Evolutionary conservation across 495 filamentous ascomycete genomes (phyloP).

Genomic region (Margaritispora aquatica): DNA sequence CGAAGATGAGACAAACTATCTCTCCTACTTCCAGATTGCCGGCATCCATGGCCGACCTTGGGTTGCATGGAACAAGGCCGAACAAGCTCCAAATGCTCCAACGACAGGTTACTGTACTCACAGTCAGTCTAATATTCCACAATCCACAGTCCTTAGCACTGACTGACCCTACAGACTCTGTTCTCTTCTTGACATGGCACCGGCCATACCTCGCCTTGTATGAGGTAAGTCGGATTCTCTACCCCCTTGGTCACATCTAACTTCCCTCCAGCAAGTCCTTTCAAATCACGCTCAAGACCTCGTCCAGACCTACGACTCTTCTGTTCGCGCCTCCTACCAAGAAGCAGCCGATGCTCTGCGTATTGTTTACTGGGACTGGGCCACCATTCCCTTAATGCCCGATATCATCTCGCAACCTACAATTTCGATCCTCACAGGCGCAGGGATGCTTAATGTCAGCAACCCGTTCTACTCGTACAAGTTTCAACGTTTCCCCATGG

Average conservation of each 20-base stretch:
- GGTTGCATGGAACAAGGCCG: constrained; percentile 38
- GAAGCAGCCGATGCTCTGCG: constrained; percentile 42
- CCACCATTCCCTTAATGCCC: constrained; percentile 32
- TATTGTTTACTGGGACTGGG: constrained; percentile 56
- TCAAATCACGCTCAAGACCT: constrained; percentile 35
- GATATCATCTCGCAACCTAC: constrained; percentile 26
- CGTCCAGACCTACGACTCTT: constrained; percentile 43
- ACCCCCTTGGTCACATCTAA: neutral
- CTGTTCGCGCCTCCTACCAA: constrained; percentile 20
- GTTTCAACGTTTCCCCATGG: constrained; percentile 18
- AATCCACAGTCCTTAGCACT: constrained; percentile 12
- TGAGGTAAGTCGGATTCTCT: constrained; percentile 24
- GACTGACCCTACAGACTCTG: constrained; percentile 11
- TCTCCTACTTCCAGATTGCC: constrained; percentile 41
- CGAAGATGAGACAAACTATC: constrained; percentile 31
- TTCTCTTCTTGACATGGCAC: constrained; percentile 42
- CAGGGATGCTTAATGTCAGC: constrained; percentile 23
- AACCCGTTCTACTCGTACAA: constrained; percentile 35
- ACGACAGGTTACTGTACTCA: constrained; percentile 43
- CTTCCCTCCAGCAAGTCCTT: constrained; percentile 23
- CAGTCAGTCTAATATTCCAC: constrained; percentile 13
- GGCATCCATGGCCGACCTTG: constrained; percentile 50
- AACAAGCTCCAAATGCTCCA: constrained; percentile 19
- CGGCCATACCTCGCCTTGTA: constrained; percentile 40
- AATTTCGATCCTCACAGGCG: constrained; percentile 35